These are phyloP conservation scores for Cryptosporidium baileyi DNA, from an alignment of 169 alveolate species.

Conservation along the genomic window DNA sequence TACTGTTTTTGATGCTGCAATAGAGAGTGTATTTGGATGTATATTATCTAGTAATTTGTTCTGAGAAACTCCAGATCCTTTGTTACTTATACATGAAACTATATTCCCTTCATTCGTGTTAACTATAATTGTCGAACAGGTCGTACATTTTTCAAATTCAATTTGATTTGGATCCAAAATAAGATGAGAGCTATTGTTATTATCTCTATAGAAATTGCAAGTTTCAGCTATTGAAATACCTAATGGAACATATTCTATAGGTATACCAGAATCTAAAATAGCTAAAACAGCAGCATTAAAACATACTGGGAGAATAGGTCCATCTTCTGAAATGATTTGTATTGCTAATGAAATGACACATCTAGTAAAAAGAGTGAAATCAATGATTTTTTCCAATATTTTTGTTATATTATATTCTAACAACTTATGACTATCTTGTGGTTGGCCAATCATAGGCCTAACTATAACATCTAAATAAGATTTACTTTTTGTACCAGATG, in stretches of 20 bases:
- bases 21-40: background rate
- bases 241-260: conserved; percentile 23
- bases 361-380: conserved; percentile 16
- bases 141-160: conserved; percentile 33
- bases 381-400: conserved; percentile 41
- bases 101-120: conserved; percentile 1
- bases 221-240: conserved; percentile 63
- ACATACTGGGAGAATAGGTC: conserved; percentile 45
- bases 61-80: conserved; percentile 46
- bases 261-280: conserved; percentile 43
- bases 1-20: conserved; percentile 31
- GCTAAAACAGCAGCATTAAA: conserved; percentile 62
- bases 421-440: conserved; percentile 27
- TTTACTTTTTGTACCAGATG: conserved; percentile 3
- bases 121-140: conserved; percentile 30
- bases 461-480: conserved; percentile 40
- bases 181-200: background rate
- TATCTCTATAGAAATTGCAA: conserved; percentile 8
- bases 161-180: conserved; percentile 22
- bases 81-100: conserved; percentile 13
- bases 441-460: conserved; percentile 12
- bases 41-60: background rate
- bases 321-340: conserved; percentile 54
- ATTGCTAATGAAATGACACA: conserved; percentile 48
- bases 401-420: background rate